Base-by-base conservation (phyloP, 176 grass and related monocot species). In the Oryza punctata region DNA sequence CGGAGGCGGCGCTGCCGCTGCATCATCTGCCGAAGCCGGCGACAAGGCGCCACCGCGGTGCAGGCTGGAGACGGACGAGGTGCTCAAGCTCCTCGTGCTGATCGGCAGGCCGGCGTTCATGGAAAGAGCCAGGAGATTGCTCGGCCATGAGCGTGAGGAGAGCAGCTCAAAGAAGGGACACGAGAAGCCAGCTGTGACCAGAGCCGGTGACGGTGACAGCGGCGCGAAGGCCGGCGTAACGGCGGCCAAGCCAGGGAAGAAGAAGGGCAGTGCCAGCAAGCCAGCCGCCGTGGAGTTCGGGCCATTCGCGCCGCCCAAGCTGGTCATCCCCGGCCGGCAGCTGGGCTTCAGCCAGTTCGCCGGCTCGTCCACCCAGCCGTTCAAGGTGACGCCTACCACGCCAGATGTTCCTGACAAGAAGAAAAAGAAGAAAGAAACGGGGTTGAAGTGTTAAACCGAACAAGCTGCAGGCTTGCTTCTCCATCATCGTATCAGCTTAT, bases 31-130 rank as follows among this genome's bases (percentile, higher is more conserved):
- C 66, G 30, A 21, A 30, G 66, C 25, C 0, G 30, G 21, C 1
- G 40, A 67, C 24, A 19, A 7, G 72, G 37, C 26, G 12, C 43
- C 18, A 0, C 85, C 75, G 1, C 61, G 69, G 60, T 78, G 89
- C 80, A 88, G 80, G 47, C 72, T 87, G 69, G 86, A 87, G 86
- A 91, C 83, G 35, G 89, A 94, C 74, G 83, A 84, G 40, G 40
- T 94, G 70, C 83, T 94, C 66, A 89, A 67, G 71, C 81, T 84
- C 9, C 76, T 88, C 46, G 24, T 66, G 54, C 28, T 65, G 49
- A 78, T 91, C 49, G 77, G 67, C 27, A 91, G 60, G 14, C 76
- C 86, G 1, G 83, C 69, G 8, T 84, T 89, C 89, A 10, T 75
- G 40, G 49, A 81, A 15, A 94, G 83, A 38, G 78, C 86, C 80